Evolutionary conservation across 176 grass and related monocot genomes (phyloP).

Genomic region (Melocanna baccifera): DNA sequence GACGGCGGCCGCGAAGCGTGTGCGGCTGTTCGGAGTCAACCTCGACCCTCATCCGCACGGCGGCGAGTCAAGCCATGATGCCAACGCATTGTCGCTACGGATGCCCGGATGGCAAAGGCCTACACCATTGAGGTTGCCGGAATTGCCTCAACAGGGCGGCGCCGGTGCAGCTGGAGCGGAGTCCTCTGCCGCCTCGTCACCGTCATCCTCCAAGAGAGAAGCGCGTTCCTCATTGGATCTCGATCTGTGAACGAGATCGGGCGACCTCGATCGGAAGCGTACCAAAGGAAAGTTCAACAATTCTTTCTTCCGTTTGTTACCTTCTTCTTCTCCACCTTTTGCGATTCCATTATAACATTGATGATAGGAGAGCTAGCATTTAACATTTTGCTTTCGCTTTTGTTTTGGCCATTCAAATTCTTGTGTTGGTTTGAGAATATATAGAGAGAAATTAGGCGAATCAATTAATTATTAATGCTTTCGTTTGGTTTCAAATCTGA

Average conservation of each 20-base stretch:
- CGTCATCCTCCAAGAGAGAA: slow-evolving; percentile 67
- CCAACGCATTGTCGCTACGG: slow-evolving; percentile 49
- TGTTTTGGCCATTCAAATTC: slow-evolving; percentile 49
- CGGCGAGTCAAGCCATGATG: slow-evolving; percentile 32
- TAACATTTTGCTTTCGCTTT: slow-evolving; percentile 40
- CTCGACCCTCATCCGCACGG: slow-evolving; percentile 57
- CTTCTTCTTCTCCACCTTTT: slow-evolving; percentile 35
- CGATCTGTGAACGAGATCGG: slow-evolving; percentile 60
- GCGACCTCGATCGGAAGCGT: slow-evolving; percentile 15
- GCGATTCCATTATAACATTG: slow-evolving; percentile 55
- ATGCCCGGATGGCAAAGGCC: slow-evolving; percentile 65
- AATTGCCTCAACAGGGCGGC: slow-evolving; percentile 34
- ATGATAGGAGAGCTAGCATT: slow-evolving; percentile 48
- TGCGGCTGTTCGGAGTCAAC: slow-evolving; percentile 92
- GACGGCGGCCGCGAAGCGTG: slow-evolving; percentile 57
- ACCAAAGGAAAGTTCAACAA: slow-evolving; percentile 66
- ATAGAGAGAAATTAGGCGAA: slow-evolving; percentile 54
- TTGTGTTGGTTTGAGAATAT: slow-evolving; percentile 56
- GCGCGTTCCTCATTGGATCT: slow-evolving; percentile 86
- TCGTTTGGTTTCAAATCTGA: slow-evolving; percentile 26
- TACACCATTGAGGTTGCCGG: slow-evolving; percentile 31
- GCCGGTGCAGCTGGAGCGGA: slow-evolving; percentile 23
- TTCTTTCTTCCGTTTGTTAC: slow-evolving; percentile 44
- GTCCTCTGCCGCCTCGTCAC: slow-evolving; percentile 42
- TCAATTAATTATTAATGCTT: slow-evolving; percentile 29